phyloP scores from a whole-genome alignment of 2,329 filamentous ascomycete species.

The Microsporum canis region DNA sequence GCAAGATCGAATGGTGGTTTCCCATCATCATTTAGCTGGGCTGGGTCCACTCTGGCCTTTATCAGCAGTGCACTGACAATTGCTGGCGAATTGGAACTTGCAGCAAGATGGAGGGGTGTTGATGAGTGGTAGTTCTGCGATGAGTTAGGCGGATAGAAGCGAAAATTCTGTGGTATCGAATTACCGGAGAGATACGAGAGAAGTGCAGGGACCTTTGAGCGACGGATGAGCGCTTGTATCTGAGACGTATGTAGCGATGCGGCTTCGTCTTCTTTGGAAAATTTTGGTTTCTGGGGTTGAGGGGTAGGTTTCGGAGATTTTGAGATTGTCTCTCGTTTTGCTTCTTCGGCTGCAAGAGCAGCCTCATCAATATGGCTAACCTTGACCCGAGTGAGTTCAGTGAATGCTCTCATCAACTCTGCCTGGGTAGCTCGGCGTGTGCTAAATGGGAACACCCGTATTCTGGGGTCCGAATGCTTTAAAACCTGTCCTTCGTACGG shows the following conservation, averaged over 20 bases:
- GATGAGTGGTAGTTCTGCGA: constrained; percentile 67
- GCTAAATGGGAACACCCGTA: constrained; percentile 85
- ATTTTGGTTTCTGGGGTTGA: constrained; percentile 44
- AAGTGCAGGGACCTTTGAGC: constrained; percentile 79
- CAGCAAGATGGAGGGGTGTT: constrained; percentile 74
- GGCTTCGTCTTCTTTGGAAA: constrained; percentile 72
- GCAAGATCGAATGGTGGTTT: constrained; percentile 78
- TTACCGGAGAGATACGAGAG: constrained; percentile 76
- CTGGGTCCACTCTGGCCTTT: constrained; percentile 66
- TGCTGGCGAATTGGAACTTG: constrained; percentile 65
- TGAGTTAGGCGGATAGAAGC: constrained; percentile 56
- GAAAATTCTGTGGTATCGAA: constrained; percentile 57
- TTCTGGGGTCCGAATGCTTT: constrained; percentile 61
- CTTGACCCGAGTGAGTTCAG: constrained; percentile 86
- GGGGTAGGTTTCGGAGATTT: constrained; percentile 28
- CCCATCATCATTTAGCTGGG: constrained; percentile 58
- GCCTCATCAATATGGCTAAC: constrained; percentile 64
- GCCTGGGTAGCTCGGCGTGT: constrained; percentile 85
- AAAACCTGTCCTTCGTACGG: constrained; percentile 84
- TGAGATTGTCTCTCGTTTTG: constrained; percentile 33
- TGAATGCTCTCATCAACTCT: constrained; percentile 87
- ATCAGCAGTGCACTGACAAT: constrained; percentile 66
- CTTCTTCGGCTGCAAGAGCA: constrained; percentile 43
- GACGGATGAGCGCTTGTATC: constrained; percentile 73
- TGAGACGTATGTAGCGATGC: constrained; percentile 77